Base-by-base conservation (phyloP, 768 basidiomycete genomes). In the Suillus hirtellus region DNA sequence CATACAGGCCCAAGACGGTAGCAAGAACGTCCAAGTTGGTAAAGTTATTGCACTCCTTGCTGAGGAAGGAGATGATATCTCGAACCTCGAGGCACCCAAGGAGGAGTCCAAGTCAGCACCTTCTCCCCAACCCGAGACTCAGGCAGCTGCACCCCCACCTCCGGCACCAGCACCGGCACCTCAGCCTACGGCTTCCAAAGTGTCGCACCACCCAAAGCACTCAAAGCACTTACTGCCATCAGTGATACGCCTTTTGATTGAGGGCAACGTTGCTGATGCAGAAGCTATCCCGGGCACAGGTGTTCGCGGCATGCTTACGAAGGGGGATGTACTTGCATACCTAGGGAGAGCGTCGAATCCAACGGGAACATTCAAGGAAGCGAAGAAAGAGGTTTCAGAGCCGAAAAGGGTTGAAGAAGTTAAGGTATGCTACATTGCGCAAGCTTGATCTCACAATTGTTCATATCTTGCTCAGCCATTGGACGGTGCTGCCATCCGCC, bases 1-100 rank as follows among this genome's bases (percentile, higher is more conserved):
- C 10, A 9, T 38, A 15, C 74, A 95, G 93, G 75, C 81, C 49
- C 81, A 81, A 37, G 92, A 93, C 58, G 95, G 96, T 54, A 77
- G 92, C 2, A 93, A 95, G 72, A 89, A 89, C 70, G 83, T 99
- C 61, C 82, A 88, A 0, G 92, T 99, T 52, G 97, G 97, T 53
- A 89, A 89, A 73, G 75, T 89, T 24, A 99, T 99, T 69, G 96
- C 95, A 2, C 81, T 99, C 49, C 84, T 98, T 9, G 96, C 94
- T 34, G 96, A 99, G 73, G 93, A 96, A 75, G 96, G 96, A 9
- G 96, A 99, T 76, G 92, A 98, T 75, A 88, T 98, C 63, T 88
- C 95, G 60, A 89, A 90, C 71, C 84, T 98, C 52, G 83, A 93
- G 70, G 74, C 79, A 19, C 88, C 92, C 4, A 76, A 77, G 54